phyloP scores from a whole-genome alignment of 192 early-diverging fungal species.

The Chytriomyces sp. region DNA sequence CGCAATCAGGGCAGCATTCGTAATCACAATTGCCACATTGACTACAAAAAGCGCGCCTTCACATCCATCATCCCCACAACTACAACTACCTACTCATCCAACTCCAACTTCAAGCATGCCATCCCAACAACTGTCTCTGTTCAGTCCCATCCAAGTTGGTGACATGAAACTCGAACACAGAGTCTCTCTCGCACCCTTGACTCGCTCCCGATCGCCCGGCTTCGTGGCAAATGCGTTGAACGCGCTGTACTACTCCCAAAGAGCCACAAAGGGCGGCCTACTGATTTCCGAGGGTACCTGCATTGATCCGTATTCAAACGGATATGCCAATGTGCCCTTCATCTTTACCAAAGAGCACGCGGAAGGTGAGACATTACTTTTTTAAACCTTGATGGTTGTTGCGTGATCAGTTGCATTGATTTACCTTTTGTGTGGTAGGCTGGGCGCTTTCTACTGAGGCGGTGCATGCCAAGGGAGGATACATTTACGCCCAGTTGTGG shows the following conservation, averaged over 20 bases:
- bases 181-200: slow-evolving; percentile 51
- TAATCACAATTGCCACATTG: too few relatives aligned
- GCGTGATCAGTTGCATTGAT: slow-evolving; percentile 32
- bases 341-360: slow-evolving; percentile 20
- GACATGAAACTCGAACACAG: slow-evolving; percentile 46
- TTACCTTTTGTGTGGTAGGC: slow-evolving; percentile 41
- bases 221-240: slow-evolving; percentile 46
- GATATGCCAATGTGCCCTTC: slow-evolving; percentile 25
- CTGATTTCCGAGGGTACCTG: slow-evolving; percentile 52
- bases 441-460: slow-evolving; percentile 63
- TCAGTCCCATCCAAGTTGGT: slow-evolving; percentile 48
- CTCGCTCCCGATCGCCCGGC: slow-evolving; percentile 41
- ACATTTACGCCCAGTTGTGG: slow-evolving; percentile 67
- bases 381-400: slow-evolving; percentile 31
- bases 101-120: too few relatives aligned
- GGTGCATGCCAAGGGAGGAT: slow-evolving; percentile 59
- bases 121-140: slow-evolving; percentile 3
- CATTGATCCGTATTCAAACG: slow-evolving; percentile 23
- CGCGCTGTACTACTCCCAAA: slow-evolving; percentile 53
- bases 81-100: too few relatives aligned
- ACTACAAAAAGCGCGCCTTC: too few relatives aligned
- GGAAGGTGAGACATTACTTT: background rate
- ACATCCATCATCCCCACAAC: too few relatives aligned
- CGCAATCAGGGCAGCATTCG: too few relatives aligned
- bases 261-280: slow-evolving; percentile 53